phyloP scores from a whole-genome alignment of 2,329 filamentous ascomycete genomes.

The Scopulariopsis brevicaulis region DNA sequence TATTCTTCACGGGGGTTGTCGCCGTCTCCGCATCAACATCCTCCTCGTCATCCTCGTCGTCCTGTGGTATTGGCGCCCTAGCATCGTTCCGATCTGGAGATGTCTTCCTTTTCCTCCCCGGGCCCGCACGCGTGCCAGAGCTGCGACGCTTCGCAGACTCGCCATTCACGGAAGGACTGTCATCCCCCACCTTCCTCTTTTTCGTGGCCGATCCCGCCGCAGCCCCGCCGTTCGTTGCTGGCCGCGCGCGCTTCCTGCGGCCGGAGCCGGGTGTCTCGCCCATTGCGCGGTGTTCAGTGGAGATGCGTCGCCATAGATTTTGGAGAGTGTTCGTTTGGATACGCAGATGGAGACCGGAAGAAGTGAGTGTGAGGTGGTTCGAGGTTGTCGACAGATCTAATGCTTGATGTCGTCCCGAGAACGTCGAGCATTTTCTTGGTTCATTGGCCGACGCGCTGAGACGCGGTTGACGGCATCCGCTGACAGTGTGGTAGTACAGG shows the following conservation, averaged over 20 bases:
- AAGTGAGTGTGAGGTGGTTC: not conserved
- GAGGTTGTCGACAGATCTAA: not conserved
- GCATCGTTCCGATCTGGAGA: not conserved
- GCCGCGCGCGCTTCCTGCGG: constrained; percentile 6
- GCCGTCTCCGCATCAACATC: not conserved
- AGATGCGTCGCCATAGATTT: not conserved
- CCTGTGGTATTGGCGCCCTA: not conserved
- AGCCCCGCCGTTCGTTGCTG: constrained; percentile 1
- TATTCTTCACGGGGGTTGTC: not conserved
- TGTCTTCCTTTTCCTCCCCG: not conserved
- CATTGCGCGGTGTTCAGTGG: constrained; percentile 3
- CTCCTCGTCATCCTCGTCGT: not conserved
- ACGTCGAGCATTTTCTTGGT: not conserved
- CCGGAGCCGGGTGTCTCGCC: constrained; percentile 5
- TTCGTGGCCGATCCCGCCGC: constrained; percentile 5
- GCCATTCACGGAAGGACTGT: not conserved
- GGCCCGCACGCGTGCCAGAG: not conserved
- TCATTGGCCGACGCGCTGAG: not conserved
- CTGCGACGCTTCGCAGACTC: not conserved
- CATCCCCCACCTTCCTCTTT: not conserved
- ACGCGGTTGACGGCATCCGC: not conserved
- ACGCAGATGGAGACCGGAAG: not conserved
- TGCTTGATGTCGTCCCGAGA: not conserved
- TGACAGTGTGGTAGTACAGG: not conserved
- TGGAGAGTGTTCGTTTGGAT: not conserved